These are phyloP conservation scores for Actinomortierella ambigua DNA, from an alignment of 371 early-diverging fungal genomes.

Conservation along the genomic window DNA sequence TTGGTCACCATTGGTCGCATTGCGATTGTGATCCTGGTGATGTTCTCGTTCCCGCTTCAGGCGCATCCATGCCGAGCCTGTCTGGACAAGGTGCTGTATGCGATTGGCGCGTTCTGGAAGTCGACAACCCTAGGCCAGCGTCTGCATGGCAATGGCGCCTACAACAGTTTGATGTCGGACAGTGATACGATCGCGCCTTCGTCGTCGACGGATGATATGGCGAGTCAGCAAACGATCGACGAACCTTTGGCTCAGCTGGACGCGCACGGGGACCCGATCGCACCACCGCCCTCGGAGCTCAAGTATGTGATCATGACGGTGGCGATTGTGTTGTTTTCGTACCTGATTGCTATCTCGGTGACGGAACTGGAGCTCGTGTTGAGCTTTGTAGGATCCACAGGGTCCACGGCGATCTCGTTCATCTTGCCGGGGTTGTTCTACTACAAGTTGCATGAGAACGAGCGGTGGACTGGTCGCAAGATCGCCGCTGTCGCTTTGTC, in stretches of 20 bases:
- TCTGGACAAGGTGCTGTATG: constrained; percentile 81
- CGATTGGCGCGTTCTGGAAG: constrained; percentile 17
- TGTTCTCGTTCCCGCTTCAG: constrained; percentile 98
- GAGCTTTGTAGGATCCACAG: constrained; percentile 97
- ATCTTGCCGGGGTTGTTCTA: constrained; percentile 97
- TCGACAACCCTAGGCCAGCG: constrained; percentile 25
- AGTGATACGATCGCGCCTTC: no score
- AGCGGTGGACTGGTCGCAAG: constrained; percentile 62
- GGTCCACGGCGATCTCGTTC: constrained; percentile 97
- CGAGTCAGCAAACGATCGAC: constrained; percentile 5
- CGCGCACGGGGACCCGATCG: constrained; percentile 24
- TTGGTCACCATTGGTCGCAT: constrained; percentile 87
- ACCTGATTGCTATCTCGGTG: constrained; percentile 77
- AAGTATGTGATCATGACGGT: constrained; percentile 75
- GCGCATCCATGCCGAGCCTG: constrained; percentile 95
- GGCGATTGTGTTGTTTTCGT: constrained; percentile 70
- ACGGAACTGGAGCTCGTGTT: constrained; percentile 81
- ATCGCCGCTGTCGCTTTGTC: constrained; percentile 55
- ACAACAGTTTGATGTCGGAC: constrained; percentile 11
- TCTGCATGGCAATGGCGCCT: not conserved
- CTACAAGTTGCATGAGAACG: constrained; percentile 76
- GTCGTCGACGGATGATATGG: no score
- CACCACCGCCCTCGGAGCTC: constrained; percentile 37
- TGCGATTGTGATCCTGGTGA: constrained; percentile 89
- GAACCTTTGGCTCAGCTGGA: constrained; percentile 14